Percentiles rank a stretch among this genome's conserved stretches.
Evolutionary conservation across 352 stramenopile species (phyloP).

Genomic region (Aphanomyces astaci): DNA sequence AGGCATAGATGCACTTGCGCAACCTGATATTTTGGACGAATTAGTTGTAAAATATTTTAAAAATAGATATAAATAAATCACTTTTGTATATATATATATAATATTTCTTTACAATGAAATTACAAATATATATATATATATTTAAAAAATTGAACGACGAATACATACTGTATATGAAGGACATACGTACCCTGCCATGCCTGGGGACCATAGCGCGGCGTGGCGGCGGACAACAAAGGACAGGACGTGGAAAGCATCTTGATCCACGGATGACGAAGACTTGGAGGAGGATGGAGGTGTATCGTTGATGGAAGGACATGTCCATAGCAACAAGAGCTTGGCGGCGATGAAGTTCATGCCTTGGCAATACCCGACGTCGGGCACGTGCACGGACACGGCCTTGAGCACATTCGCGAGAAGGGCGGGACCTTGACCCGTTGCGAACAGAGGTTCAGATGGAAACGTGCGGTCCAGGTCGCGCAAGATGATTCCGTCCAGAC

Average conservation of each 20-base stretch:
- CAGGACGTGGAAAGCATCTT: conserved; percentile 54
- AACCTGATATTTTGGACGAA: too few relatives aligned
- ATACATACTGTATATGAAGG: too few relatives aligned
- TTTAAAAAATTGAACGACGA: too few relatives aligned
- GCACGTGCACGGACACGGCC: conserved; percentile 37
- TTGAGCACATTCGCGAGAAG: conserved; percentile 72
- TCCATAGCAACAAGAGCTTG: conserved; percentile 43
- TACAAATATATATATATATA: neutral
- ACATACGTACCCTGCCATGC: conserved; percentile 67
- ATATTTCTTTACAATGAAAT: neutral
- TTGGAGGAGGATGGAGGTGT: too few relatives aligned
- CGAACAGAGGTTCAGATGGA: conserved; percentile 41
- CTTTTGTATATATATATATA: too few relatives aligned
- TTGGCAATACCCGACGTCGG: conserved; percentile 73
- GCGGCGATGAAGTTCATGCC: conserved; percentile 83
- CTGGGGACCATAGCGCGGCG: conserved; percentile 56
- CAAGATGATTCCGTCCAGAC: conserved; percentile 69
- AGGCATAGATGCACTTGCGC: conserved; percentile 64
- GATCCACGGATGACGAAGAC: too few relatives aligned
- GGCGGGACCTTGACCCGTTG: conserved; percentile 39
- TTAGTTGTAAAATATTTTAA: too few relatives aligned
- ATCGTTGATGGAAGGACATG: conserved; percentile 23
- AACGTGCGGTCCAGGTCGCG: conserved; percentile 73
- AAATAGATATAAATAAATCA: too few relatives aligned
- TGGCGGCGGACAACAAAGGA: conserved; percentile 44